phyloP scores from a whole-genome alignment of 2,329 filamentous ascomycete genomes.

The Colletotrichum sp. region DNA sequence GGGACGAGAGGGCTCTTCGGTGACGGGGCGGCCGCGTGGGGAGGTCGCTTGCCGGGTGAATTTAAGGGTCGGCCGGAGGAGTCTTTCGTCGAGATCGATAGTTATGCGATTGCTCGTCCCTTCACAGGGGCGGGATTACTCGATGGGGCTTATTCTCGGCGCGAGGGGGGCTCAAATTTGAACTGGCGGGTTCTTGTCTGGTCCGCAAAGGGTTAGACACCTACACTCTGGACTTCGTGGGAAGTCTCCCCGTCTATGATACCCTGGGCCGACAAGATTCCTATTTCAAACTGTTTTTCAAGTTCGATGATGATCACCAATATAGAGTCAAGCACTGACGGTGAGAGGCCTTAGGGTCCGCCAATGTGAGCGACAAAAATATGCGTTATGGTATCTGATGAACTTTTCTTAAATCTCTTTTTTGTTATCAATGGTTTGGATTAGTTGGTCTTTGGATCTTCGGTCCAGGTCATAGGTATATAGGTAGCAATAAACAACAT shows the following conservation, averaged over 20 bases:
- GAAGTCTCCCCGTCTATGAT: constrained; percentile 40
- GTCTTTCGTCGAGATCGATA: constrained; percentile 91
- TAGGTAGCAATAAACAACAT: background rate
- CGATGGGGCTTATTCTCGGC: constrained; percentile 99
- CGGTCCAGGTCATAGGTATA: background rate
- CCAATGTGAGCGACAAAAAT: constrained; percentile 27
- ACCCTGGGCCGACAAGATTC: constrained; percentile 21
- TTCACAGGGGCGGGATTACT: constrained; percentile 73
- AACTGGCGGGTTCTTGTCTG: constrained; percentile 1
- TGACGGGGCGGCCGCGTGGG: constrained; percentile 30
- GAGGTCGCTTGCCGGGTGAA: constrained; percentile 29
- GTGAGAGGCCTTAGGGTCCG: constrained; percentile 32
- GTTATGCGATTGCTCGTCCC: constrained; percentile 92
- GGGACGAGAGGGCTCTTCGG: constrained; percentile 23
- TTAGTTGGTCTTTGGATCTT: background rate
- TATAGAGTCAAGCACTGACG: constrained; percentile 99
- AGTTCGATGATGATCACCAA: constrained; percentile 83
- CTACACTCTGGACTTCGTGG: constrained; percentile 45
- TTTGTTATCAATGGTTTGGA: background rate
- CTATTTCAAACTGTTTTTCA: constrained; percentile 20
- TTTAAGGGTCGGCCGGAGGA: constrained; percentile 51
- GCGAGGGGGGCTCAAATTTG: constrained; percentile 75
- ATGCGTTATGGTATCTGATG: constrained; percentile 58
- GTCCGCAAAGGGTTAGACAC: constrained; percentile 18
- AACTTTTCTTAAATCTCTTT: constrained; percentile 27